Evolutionary conservation across 169 alveolate genomes (phyloP).

Genomic region (Plasmodium knowlesi): DNA sequence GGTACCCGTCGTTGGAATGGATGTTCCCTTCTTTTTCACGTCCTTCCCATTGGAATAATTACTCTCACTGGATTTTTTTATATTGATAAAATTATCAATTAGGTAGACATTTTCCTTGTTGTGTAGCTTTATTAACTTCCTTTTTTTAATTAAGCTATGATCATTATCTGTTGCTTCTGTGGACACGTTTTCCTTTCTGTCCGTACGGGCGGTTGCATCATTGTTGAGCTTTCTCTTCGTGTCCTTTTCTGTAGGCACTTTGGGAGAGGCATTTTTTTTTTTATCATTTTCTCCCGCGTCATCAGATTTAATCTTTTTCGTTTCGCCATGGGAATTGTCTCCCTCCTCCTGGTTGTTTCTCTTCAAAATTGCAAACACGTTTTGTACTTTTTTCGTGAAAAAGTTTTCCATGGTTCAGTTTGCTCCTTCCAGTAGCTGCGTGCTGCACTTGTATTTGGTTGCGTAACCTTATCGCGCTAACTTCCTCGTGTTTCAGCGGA

Average conservation of each 20-base stretch:
- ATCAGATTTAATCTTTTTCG: background rate
- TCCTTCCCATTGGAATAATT: background rate
- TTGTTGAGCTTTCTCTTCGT: background rate
- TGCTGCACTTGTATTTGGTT: background rate
- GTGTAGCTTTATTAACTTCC: conserved; percentile 28
- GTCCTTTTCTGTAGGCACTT: background rate
- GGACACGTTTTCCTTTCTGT: background rate
- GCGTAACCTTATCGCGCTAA: background rate
- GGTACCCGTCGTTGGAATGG: background rate
- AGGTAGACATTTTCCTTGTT: conserved; percentile 36
- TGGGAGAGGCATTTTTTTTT: background rate
- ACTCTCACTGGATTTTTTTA: conserved; percentile 7
- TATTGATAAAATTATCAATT: conserved; percentile 40
- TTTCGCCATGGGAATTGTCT: background rate
- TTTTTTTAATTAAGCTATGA: conserved; percentile 23
- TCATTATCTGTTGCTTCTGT: conserved; percentile 31
- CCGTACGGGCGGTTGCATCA: background rate
- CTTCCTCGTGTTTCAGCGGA: background rate
- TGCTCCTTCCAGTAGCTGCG: background rate
- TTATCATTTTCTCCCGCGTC: background rate
- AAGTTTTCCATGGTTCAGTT: conserved; percentile 43
- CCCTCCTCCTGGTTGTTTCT: conserved; percentile 9
- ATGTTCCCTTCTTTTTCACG: background rate
- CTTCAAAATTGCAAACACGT: conserved; percentile 51
- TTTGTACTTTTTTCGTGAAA: conserved; percentile 60